Conservation (phyloP, 2,329 filamentous ascomycete genomes). For the Aspergillus sp. region DNA sequence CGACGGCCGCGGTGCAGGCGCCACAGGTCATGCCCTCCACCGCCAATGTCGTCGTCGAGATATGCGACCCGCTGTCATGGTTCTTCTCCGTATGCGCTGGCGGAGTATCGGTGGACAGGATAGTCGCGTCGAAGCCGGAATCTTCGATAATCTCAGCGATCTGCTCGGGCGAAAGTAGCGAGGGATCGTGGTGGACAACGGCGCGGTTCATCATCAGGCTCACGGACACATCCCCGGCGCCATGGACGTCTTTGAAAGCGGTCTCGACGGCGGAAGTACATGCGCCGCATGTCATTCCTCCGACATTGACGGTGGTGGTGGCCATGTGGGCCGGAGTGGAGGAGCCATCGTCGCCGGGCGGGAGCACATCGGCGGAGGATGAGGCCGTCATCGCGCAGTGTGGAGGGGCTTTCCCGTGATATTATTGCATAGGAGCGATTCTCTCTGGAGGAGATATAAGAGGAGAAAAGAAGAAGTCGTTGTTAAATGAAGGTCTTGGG, state of each 20-base stretch:
- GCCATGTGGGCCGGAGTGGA: conserved; percentile 64
- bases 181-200: conserved; percentile 86
- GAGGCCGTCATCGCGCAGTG: conserved; percentile 20
- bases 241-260: conserved; percentile 78
- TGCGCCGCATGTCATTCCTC: conserved; percentile 84
- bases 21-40: conserved; percentile 90
- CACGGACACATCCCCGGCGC: conserved; percentile 83
- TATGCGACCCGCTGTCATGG: conserved; percentile 31
- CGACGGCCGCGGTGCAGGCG: conserved; percentile 82
- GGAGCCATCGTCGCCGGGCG: conserved; percentile 16
- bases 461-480: not conserved
- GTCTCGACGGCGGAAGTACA: conserved; percentile 95
- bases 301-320: conserved; percentile 86
- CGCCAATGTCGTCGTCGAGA: conserved; percentile 70
- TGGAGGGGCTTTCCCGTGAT: not conserved
- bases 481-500: not conserved
- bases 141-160: conserved; percentile 87
- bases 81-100: conserved; percentile 46
- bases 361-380: conserved; percentile 14
- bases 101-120: conserved; percentile 78
- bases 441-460: not conserved
- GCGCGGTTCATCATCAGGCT: conserved; percentile 94
- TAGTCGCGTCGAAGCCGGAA: conserved; percentile 83
- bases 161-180: conserved; percentile 68
- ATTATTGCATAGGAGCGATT: conserved; percentile 18